Conservation (phyloP, 306 rosid genomes). For the Cicer bijugum region DNA sequence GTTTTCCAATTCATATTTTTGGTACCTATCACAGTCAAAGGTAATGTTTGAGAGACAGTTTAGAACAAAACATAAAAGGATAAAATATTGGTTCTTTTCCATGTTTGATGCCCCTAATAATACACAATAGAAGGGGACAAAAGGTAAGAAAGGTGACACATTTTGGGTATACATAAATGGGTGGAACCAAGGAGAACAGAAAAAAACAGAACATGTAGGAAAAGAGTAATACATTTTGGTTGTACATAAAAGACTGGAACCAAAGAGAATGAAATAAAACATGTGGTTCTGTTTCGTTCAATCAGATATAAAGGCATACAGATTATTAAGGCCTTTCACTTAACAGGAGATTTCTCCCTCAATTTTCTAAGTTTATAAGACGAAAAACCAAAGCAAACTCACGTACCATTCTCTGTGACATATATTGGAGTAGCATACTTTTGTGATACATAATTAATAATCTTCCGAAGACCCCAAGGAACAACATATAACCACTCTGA, state of each 20-base stretch:
- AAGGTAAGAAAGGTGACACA: neutral
- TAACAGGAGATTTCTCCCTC: conserved; percentile 10
- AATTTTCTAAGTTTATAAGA: conserved; percentile 17
- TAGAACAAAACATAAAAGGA: too few relatives aligned
- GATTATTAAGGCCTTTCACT: neutral
- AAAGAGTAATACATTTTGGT: neutral
- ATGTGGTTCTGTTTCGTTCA: neutral
- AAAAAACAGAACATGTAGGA: neutral
- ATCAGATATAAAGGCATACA: conserved; percentile 4
- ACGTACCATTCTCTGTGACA: conserved; percentile 86
- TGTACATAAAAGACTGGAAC: neutral
- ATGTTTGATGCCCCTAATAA: neutral
- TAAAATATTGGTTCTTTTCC: too few relatives aligned
- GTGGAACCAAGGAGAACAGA: neutral
- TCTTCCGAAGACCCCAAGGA: conserved; percentile 91
- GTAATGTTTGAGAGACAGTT: neutral
- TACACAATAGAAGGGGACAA: neutral
- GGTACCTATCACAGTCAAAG: neutral
- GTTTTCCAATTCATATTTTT: too few relatives aligned
- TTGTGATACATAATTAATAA: conserved; percentile 68
- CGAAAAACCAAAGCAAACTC: conserved; percentile 13
- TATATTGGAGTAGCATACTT: conserved; percentile 67
- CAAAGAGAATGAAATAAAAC: neutral
- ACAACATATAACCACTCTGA: conserved; percentile 95
- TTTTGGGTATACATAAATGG: neutral